phyloP scores from a whole-genome alignment of 106 monocot genomes.

The Alisma plantagoaquatica region DNA sequence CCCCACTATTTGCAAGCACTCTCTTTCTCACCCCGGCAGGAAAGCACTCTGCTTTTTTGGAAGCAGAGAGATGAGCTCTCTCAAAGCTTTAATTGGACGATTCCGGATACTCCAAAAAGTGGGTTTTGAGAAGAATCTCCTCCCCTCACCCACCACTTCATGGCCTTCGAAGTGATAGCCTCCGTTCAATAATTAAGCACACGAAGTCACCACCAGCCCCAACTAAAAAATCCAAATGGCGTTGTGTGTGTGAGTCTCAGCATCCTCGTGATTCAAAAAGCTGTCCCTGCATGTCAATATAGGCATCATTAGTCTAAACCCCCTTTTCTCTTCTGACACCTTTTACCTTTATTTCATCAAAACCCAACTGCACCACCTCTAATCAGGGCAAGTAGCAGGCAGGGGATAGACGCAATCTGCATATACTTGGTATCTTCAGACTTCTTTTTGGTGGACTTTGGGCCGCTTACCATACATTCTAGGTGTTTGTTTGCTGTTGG shows the following conservation, averaged over 20 bases:
- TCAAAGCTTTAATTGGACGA: slow-evolving; percentile 6
- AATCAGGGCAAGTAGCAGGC: not conserved
- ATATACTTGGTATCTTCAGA: slow-evolving; percentile 11
- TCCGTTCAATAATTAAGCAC: slow-evolving; percentile 5
- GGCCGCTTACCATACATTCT: not conserved
- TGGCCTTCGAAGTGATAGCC: too few relatives aligned
- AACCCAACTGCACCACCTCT: slow-evolving; percentile 5
- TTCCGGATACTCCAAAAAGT: slow-evolving; percentile 3
- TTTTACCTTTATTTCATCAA: not conserved
- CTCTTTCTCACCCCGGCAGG: not conserved
- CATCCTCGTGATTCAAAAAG: not conserved
- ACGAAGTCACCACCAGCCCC: not conserved
- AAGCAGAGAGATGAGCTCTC: too few relatives aligned
- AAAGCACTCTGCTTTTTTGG: too few relatives aligned
- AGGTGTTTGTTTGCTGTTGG: too few relatives aligned
- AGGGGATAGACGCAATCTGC: slow-evolving; percentile 3
- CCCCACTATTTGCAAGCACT: not conserved
- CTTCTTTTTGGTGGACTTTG: not conserved
- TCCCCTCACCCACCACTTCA: not conserved
- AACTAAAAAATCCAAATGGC: not conserved
- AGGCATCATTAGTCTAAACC: not conserved
- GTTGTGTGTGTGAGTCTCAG: not conserved
- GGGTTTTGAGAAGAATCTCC: not conserved
- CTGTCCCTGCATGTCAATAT: not conserved
- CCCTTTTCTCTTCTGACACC: too few relatives aligned